Conservation (phyloP, 495 filamentous ascomycete genomes). For the Aspergillus saccharolyticus region DNA sequence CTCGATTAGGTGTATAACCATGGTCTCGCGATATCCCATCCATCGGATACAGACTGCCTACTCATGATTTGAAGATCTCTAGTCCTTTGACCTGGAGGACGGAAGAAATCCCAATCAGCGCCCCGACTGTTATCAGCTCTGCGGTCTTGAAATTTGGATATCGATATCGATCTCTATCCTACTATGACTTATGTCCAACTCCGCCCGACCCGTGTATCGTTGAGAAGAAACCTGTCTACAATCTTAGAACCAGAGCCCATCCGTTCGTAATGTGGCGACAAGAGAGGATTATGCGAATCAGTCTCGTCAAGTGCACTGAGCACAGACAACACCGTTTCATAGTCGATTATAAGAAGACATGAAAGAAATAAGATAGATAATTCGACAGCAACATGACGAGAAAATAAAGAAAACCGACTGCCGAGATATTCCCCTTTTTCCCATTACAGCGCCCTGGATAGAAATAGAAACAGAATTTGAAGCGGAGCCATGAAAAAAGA, state of each 20-base stretch:
- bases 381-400: conserved; percentile 7
- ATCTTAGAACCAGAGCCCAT: neutral
- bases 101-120: too few relatives aligned
- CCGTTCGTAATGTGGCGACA: neutral
- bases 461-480: conserved; percentile 22
- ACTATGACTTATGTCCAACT: too few relatives aligned
- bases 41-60: too few relatives aligned
- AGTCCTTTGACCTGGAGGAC: too few relatives aligned
- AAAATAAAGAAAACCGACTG: conserved; percentile 30
- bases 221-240: neutral
- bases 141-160: too few relatives aligned
- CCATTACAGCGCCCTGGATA: conserved; percentile 44
- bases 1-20: too few relatives aligned
- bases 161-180: too few relatives aligned
- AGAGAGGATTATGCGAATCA: neutral
- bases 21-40: too few relatives aligned
- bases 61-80: too few relatives aligned
- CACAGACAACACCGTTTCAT: conserved; percentile 6
- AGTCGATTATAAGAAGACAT: conserved; percentile 4
- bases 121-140: too few relatives aligned
- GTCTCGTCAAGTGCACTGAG: neutral
- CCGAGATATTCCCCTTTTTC: conserved; percentile 39
- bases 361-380: neutral
- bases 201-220: too few relatives aligned
- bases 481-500: conserved; percentile 20